Base-by-base conservation (phyloP, 345 rosid species). In the Citrus medica region DNA sequence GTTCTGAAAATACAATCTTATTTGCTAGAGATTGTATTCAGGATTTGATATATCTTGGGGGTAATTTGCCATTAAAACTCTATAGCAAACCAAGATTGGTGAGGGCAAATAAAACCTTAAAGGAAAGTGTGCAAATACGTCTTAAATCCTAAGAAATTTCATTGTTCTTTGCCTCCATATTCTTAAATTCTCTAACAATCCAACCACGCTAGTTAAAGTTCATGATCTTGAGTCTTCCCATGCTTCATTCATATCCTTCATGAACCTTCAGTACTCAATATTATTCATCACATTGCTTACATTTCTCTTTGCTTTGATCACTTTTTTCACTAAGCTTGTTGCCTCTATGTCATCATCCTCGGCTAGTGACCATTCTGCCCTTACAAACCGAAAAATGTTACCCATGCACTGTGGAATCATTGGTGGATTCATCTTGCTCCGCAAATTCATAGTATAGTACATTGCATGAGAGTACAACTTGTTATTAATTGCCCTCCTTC, bases 151-250 rank as follows among this genome's bases (percentile, higher is more conserved):
- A n/a, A n/a, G n/a, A n/a, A n/a, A n/a, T n/a, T n/a, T n/a, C n/a
- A n/a, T n/a, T n/a, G n/a, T n/a, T n/a, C n/a, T n/a, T n/a, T n/a
- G n/a, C n/a, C n/a, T n/a, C n/a, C n/a, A n/a, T n/a, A n/a, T n/a
- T n/a, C n/a, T n/a, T n/a, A n/a, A n/a, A n/a, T n/a, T n/a, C n/a
- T n/a, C n/a, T n/a, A n/a, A n/a, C n/a, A n/a, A n/a, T 38, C 72
- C 71, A 27, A 82, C 76, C 69, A 78, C 78, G 51, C 83, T 84
- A 2, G 46, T 74, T n/a, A 78, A 71, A 48, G 69, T 59, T 27
- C 58, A 60, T 30, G 40, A 28, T 42, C 42, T 51, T 16, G 6
- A 32, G 58, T 9, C 77, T 28, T 14, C 46, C 67, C 13, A 0
- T 33, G 53, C 21, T 14, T 33, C 42, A 6, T 22, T 10, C 5